Percentiles rank a stretch among this genome's conserved stretches.
These are phyloP conservation scores for Chondrus crispus DNA, from an alignment of 23 red algal species.

Conservation along the genomic window DNA sequence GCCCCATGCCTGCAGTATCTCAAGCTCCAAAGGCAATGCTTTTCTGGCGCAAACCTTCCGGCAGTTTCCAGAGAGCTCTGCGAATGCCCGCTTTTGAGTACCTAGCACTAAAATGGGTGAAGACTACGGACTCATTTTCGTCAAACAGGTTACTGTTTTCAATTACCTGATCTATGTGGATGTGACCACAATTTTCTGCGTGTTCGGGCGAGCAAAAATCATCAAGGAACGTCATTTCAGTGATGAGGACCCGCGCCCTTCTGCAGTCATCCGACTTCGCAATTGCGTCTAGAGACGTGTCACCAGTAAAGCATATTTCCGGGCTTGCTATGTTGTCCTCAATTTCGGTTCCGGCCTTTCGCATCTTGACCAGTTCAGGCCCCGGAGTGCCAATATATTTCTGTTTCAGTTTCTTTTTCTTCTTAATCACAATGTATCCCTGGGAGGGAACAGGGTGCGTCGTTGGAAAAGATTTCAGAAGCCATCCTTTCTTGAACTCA, in stretches of 20 bases:
- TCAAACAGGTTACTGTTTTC: slow-evolving; percentile 1
- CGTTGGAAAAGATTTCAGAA: slow-evolving; percentile 44
- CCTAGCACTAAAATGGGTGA: slow-evolving; percentile 68
- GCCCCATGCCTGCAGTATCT: too few species aligned
- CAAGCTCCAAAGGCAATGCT: slow-evolving; percentile 42
- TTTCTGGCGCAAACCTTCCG: slow-evolving; percentile 7
- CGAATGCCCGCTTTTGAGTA: slow-evolving; percentile 28
- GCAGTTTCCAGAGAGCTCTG: neutral
- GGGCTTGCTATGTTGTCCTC: slow-evolving; percentile 22
- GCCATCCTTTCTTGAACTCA: slow-evolving; percentile 45
- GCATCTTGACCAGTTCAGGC: slow-evolving; percentile 2
- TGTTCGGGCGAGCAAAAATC: neutral
- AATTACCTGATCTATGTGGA: slow-evolving; percentile 55
- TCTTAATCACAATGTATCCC: slow-evolving; percentile 41
- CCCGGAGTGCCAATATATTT: neutral
- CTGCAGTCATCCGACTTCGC: slow-evolving; percentile 8
- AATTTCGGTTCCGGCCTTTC: neutral
- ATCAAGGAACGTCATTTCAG: slow-evolving; percentile 64
- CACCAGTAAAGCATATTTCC: slow-evolving; percentile 52
- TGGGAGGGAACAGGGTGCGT: slow-evolving; percentile 59
- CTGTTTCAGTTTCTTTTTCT: slow-evolving; percentile 43
- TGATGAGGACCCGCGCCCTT: slow-evolving; percentile 53
- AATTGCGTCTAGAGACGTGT: slow-evolving; percentile 47
- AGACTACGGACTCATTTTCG: slow-evolving; percentile 45
- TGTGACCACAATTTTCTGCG: slow-evolving; percentile 37